Evolutionary conservation across 2,329 filamentous ascomycete genomes (phyloP), one percentile per base, ranked within the genome.

Genomic region (Corinectria fuckeliana): DNA sequence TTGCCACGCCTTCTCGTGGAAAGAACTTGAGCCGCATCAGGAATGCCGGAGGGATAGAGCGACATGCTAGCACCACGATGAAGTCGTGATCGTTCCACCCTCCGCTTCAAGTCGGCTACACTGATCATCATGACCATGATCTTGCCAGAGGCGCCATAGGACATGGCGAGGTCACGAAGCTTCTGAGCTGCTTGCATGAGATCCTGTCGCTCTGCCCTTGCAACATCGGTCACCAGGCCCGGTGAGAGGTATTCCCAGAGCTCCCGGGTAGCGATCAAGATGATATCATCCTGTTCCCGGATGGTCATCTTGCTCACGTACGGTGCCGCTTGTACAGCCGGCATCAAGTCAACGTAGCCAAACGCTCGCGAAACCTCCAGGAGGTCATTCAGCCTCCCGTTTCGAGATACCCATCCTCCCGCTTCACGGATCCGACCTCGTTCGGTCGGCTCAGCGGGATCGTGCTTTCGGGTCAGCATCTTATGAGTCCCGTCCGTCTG

Each of bases 51-150:
- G 1, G 91, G 91, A 51, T 91, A 91, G 77, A 96, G 86, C 13
- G 91, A 92, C 84, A 96, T 89, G 78, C 91, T 96, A 70, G 93
- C 88, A 38, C 91, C 92, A 56, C 92, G 85, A 75, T 91, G 83
- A 61, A 85, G 78, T 80, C 77, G 89, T 76, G 89, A 91, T 64
- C 91, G 86, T 73, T 96, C 91, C 57, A 84, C 81, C 63, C 92
- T 87, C 72, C 91, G 91, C 78, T 96, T 94, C 53, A 99, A 80
- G 72, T 98, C 93, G 55, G 91, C 89, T 34, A 99, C 91, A 55
- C 93, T 94, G 54, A 99, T 88, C 81, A 99, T 92, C 94, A 98
- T 98, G 42, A 99, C 92, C 93, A 98, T 98, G 64, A 98, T 91
- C 79, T 99, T 99, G 72, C 90, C 90, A 1, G 89, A 93, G 11